Evolutionary conservation across 2,329 filamentous ascomycete species (phyloP).

Genomic region (Graphilbum ipis-grandicollis): DNA sequence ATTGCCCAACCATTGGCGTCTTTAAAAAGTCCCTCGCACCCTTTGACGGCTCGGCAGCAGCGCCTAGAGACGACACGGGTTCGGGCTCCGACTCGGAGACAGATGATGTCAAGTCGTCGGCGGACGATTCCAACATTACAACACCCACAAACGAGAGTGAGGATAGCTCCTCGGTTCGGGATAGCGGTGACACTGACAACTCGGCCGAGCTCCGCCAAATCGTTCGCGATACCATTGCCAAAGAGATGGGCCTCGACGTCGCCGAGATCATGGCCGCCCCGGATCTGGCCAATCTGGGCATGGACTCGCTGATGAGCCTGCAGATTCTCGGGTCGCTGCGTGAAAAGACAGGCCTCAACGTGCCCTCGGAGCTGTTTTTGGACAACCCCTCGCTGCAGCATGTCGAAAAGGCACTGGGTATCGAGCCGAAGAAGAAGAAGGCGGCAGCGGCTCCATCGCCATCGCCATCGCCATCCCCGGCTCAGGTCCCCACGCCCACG

Average conservation of each 20-base stretch:
- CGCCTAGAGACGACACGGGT: slow-evolving; percentile 14
- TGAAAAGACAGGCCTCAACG: slow-evolving; percentile 32
- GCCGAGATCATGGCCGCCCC: slow-evolving; percentile 40
- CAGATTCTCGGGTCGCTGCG: slow-evolving; percentile 36
- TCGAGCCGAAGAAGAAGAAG: slow-evolving; percentile 16
- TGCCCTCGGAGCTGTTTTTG: slow-evolving; percentile 43
- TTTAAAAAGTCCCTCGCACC: slow-evolving; percentile 28
- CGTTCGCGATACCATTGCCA: slow-evolving; percentile 50
- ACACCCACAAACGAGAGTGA: slow-evolving; percentile 32
- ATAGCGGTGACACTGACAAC: slow-evolving; percentile 16
- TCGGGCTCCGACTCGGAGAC: slow-evolving; percentile 25
- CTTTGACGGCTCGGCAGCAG: slow-evolving; percentile 17
- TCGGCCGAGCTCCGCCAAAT: slow-evolving; percentile 22
- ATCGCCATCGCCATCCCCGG: slow-evolving; percentile 12
- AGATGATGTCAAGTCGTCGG: slow-evolving; percentile 25
- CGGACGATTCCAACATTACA: slow-evolving; percentile 34
- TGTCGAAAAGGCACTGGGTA: slow-evolving; percentile 45
- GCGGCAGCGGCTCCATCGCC: slow-evolving; percentile 1
- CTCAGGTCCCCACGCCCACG: slow-evolving; percentile 6
- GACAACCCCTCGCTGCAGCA: slow-evolving; percentile 46
- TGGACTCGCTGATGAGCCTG: slow-evolving; percentile 41
- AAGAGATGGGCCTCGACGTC: slow-evolving; percentile 54
- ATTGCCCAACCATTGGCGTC: slow-evolving; percentile 33
- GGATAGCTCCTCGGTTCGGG: slow-evolving; percentile 28
- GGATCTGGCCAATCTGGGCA: slow-evolving; percentile 36